phyloP scores from a whole-genome alignment of 73 alveolate genomes.

The Paramecium sonneborni region DNA sequence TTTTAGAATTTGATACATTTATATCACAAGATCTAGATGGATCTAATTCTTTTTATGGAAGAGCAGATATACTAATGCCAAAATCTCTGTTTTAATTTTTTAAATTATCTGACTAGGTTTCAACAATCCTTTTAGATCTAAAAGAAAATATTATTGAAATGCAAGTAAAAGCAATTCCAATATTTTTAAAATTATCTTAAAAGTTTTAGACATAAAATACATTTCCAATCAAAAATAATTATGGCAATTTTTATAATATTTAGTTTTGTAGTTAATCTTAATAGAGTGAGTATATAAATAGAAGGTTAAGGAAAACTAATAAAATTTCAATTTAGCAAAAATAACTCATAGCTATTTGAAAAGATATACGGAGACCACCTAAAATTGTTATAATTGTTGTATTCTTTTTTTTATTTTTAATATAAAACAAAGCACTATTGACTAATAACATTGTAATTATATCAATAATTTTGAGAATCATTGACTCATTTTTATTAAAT shows the following conservation, averaged over 20 bases:
- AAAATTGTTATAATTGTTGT: too few relatives aligned
- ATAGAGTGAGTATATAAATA: neutral
- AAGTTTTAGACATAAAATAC: too few relatives aligned
- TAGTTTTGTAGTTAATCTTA: neutral
- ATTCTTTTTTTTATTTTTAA: too few relatives aligned
- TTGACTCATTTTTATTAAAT: neutral
- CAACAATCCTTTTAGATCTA: neutral
- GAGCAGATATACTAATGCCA: neutral
- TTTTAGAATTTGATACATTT: neutral
- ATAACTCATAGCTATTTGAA: neutral
- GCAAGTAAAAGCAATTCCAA: neutral
- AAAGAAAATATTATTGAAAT: neutral
- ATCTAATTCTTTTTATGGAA: neutral
- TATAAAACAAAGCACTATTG: neutral
- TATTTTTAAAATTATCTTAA: neutral
- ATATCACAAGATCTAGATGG: neutral
- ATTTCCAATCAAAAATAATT: neutral
- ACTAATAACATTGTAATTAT: neutral
- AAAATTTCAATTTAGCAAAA: too few relatives aligned
- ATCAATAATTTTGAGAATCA: neutral
- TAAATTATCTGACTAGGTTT: too few relatives aligned
- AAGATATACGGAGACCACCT: neutral
- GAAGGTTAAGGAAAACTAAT: neutral
- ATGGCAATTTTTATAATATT: neutral
- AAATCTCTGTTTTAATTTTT: neutral